Evolutionary conservation across 768 basidiomycete species (phyloP).

Genomic region (Termitomyces sp.): DNA sequence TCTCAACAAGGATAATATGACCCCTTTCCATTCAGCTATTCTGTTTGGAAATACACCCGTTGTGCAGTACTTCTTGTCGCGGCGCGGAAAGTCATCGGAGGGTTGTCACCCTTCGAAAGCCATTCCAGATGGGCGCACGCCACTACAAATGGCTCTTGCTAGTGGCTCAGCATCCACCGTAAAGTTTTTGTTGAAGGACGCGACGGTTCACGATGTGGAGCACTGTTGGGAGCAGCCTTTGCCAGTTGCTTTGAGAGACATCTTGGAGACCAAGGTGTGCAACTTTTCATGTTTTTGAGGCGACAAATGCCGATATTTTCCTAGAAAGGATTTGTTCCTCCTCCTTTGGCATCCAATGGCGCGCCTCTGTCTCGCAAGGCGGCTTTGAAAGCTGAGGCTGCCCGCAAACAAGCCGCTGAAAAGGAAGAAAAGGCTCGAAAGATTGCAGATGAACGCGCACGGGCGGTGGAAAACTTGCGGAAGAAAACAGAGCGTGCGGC

Average conservation of each 20-base stretch:
- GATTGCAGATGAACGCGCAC: conserved; percentile 23
- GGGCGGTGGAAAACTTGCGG: conserved; percentile 25
- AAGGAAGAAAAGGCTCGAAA: conserved; percentile 18
- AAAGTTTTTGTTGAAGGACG: conserved; percentile 31
- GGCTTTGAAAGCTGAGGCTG: conserved; percentile 19
- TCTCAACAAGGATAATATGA: conserved; percentile 27
- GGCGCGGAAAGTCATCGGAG: conserved; percentile 24
- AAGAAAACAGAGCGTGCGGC: conserved; percentile 25
- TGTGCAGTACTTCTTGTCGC: conserved; percentile 29
- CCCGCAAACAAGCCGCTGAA: conserved; percentile 19
- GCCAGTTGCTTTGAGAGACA: conserved; percentile 21
- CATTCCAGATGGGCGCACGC: conserved; percentile 29
- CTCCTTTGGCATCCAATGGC: conserved; percentile 8
- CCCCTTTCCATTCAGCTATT: conserved; percentile 32
- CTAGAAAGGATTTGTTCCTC: conserved; percentile 32
- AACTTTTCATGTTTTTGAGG: not conserved
- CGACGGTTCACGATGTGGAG: conserved; percentile 35
- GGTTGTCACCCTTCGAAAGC: conserved; percentile 34
- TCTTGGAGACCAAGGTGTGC: conserved; percentile 28
- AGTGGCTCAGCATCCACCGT: conserved; percentile 24
- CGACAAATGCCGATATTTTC: not conserved
- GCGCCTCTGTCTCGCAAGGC: conserved; percentile 21
- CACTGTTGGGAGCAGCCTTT: conserved; percentile 26
- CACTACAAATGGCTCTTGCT: conserved; percentile 32
- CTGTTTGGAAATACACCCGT: conserved; percentile 27